phyloP scores from a whole-genome alignment of 208 protist genomes.

The Leishmania gerbilli region DNA sequence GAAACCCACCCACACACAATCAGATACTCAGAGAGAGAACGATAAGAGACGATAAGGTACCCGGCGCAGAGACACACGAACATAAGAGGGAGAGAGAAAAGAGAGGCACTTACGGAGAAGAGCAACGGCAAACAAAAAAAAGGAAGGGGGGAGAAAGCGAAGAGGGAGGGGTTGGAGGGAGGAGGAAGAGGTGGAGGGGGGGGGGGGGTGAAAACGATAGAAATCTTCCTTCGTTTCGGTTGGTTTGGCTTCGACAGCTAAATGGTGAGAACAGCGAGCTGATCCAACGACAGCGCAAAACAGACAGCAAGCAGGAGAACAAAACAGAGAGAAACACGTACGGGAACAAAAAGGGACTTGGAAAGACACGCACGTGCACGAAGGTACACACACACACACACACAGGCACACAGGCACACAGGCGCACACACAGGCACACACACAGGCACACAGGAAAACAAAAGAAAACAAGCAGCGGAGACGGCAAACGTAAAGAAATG shows the following conservation, averaged over 20 bases:
- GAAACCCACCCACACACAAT: neutral
- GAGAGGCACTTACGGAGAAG: neutral
- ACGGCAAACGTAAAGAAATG: neutral
- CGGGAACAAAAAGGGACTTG: neutral
- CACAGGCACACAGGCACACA: neutral
- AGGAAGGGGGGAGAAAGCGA: neutral
- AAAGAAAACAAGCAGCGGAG: neutral
- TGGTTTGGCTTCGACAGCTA: neutral
- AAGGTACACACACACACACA: neutral
- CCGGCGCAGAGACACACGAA: neutral
- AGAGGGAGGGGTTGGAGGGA: neutral
- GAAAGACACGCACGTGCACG: neutral
- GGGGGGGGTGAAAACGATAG: neutral
- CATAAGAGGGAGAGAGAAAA: neutral
- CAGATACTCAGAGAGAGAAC: neutral
- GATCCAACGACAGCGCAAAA: neutral
- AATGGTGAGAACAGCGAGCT: neutral
- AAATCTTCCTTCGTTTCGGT: neutral
- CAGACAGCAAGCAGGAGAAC: neutral
- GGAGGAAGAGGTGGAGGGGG: too few relatives aligned
- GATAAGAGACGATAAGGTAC: neutral
- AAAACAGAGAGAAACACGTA: neutral
- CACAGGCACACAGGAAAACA: neutral
- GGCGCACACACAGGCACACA: neutral
- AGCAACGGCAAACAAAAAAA: neutral